These are phyloP conservation scores for Penicillium sp. DNA, from an alignment of 2,329 filamentous ascomycete species.

Conservation along the genomic window DNA sequence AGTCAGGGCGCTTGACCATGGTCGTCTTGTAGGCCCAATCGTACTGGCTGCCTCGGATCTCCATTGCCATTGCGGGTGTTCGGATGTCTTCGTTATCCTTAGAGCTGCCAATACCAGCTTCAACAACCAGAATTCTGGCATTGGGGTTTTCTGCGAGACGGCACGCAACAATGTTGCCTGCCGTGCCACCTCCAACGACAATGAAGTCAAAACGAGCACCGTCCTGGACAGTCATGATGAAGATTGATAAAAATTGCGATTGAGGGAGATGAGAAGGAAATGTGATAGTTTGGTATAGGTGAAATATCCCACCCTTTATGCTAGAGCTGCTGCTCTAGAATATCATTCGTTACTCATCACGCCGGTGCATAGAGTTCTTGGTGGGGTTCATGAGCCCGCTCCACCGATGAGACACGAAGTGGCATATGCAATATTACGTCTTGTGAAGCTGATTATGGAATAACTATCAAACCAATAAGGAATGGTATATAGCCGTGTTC, in stretches of 20 bases:
- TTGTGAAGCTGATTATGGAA: no score
- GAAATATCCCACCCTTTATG: no score
- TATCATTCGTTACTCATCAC: no score
- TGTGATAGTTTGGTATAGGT: neutral
- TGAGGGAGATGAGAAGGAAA: neutral
- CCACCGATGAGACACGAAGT: no score
- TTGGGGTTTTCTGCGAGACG: conserved; percentile 54
- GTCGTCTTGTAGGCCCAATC: conserved; percentile 65
- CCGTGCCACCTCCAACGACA: conserved; percentile 38
- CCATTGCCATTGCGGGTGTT: conserved; percentile 58
- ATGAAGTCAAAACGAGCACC: conserved; percentile 29
- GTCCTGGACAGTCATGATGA: conserved; percentile 13
- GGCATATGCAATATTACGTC: no score
- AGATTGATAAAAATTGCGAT: neutral
- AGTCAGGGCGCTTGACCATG: conserved; percentile 56
- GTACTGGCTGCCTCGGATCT: conserved; percentile 56
- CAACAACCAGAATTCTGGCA: conserved; percentile 40
- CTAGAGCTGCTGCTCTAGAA: no score
- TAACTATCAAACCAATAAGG: no score
- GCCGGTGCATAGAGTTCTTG: no score
- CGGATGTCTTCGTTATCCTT: conserved; percentile 55
- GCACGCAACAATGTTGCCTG: conserved; percentile 46
- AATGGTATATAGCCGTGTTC: no score
- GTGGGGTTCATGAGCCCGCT: no score
- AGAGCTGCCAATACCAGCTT: conserved; percentile 46